Conservation (phyloP, 1,284 basidiomycete genomes). For the Lentinula novae-zelandiae region DNA sequence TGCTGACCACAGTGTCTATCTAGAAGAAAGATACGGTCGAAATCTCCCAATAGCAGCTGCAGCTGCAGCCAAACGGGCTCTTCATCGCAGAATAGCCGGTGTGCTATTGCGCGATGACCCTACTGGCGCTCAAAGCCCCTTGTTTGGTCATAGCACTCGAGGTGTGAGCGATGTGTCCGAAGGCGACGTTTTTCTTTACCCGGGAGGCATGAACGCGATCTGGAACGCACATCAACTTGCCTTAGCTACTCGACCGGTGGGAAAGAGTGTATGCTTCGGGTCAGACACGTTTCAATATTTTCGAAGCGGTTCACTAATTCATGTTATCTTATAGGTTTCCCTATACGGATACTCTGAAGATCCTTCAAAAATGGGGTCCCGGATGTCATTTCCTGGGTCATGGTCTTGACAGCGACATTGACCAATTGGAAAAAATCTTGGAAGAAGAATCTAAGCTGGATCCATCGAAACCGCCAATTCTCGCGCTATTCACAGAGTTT, state of each 20-base stretch:
- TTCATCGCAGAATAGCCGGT: slow-evolving; percentile 88
- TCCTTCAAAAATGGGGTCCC: slow-evolving; percentile 95
- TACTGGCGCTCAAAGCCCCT: slow-evolving; percentile 44
- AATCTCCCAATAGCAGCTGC: slow-evolving; percentile 81
- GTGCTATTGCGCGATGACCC: slow-evolving; percentile 65
- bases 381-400: slow-evolving; percentile 90
- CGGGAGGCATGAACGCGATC: slow-evolving; percentile 91
- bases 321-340: slow-evolving; percentile 71
- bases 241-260: slow-evolving; percentile 45
- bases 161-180: slow-evolving; percentile 67
- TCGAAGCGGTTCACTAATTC: background rate
- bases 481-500: slow-evolving; percentile 84
- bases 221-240: slow-evolving; percentile 85
- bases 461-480: slow-evolving; percentile 47
- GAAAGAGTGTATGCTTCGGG: slow-evolving; percentile 94
- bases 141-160: slow-evolving; percentile 55
- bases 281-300: slow-evolving; percentile 33
- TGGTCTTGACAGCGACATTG: slow-evolving; percentile 77
- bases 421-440: slow-evolving; percentile 67
- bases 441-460: slow-evolving; percentile 37
- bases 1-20: slow-evolving; percentile 53
- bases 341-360: slow-evolving; percentile 97
- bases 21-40: slow-evolving; percentile 95
- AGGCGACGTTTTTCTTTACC: slow-evolving; percentile 85
- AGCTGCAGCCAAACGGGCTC: slow-evolving; percentile 77